phyloP scores from a whole-genome alignment of 768 basidiomycete species.

The Boletus barrowsii region DNA sequence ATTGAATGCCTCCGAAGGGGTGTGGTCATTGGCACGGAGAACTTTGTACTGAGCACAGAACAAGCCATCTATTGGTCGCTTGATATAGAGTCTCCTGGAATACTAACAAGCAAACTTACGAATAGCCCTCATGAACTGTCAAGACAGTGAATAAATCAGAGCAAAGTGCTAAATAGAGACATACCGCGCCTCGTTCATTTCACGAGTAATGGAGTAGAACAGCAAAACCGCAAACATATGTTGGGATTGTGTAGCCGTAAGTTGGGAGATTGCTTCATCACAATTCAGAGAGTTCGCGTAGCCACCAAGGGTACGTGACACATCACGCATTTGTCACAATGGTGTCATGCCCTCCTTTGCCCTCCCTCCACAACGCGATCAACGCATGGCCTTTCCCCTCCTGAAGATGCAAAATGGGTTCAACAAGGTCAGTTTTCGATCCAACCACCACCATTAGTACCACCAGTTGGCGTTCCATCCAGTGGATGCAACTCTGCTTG shows the following conservation, averaged over 20 bases:
- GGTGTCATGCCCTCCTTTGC: too few relatives aligned
- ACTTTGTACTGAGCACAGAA: constrained; percentile 99
- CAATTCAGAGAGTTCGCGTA: too few relatives aligned
- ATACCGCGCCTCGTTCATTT: constrained; percentile 97
- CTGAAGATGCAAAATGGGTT: constrained; percentile 61
- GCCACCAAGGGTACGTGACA: too few relatives aligned
- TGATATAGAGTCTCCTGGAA: constrained; percentile 1
- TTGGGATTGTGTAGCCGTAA: too few relatives aligned
- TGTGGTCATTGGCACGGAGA: constrained; percentile 93
- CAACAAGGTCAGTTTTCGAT: constrained; percentile 63
- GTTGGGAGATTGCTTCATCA: too few relatives aligned
- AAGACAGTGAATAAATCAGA: not conserved
- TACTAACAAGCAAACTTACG: too few relatives aligned
- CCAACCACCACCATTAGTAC: not conserved
- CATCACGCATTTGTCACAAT: too few relatives aligned
- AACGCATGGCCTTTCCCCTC: constrained; percentile 16
- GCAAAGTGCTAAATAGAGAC: constrained; percentile 33
- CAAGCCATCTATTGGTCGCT: constrained; percentile 69
- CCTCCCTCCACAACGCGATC: constrained; percentile 7
- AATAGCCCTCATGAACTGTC: too few relatives aligned
- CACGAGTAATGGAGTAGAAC: too few relatives aligned
- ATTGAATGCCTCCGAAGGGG: constrained; percentile 98
- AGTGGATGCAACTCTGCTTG: constrained; percentile 15
- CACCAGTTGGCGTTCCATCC: not conserved
- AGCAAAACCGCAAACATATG: too few relatives aligned